These are phyloP conservation scores for Mycena vulgaris DNA, from an alignment of 768 basidiomycete species.

Conservation along the genomic window DNA sequence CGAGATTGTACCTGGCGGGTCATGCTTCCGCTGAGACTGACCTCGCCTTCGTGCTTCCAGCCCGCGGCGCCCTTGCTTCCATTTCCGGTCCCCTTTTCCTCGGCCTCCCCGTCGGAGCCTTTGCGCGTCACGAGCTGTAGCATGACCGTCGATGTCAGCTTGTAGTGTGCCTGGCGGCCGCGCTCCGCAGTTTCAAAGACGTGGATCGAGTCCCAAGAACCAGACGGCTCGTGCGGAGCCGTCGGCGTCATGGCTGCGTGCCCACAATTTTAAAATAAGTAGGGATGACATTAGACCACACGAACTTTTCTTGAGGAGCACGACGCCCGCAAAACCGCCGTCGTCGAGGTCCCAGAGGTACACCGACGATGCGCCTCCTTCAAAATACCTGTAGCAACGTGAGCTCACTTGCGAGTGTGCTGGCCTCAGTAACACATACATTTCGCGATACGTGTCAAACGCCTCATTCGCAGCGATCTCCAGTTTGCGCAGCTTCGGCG, in stretches of 20 bases:
- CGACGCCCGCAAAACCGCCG: conserved; percentile 96
- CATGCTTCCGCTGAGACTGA: conserved; percentile 95
- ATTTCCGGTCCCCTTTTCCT: conserved; percentile 56
- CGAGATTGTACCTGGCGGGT: conserved; percentile 85
- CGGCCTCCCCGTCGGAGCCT: conserved; percentile 50
- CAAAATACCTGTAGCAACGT: conserved; percentile 82
- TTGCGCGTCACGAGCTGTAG: conserved; percentile 83
- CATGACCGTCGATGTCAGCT: conserved; percentile 97
- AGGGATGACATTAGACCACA: conserved; percentile 7
- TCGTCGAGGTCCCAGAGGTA: conserved; percentile 99
- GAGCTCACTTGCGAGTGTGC: neutral
- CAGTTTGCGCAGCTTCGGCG: conserved; percentile 87
- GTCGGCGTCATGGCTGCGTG: conserved; percentile 72
- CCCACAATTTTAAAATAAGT: conserved; percentile 4
- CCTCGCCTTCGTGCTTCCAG: conserved; percentile 79
- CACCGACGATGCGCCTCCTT: conserved; percentile 97
- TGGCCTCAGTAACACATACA: conserved; percentile 62
- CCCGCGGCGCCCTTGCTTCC: conserved; percentile 58
- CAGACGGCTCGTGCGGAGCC: conserved; percentile 74
- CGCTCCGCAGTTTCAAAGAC: conserved; percentile 97
- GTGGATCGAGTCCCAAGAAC: conserved; percentile 98
- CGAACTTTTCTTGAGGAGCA: conserved; percentile 94
- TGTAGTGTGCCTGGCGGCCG: conserved; percentile 94
- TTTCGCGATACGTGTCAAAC: conserved; percentile 97
- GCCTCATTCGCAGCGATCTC: conserved; percentile 96